Evolutionary conservation across 768 basidiomycete species (phyloP).

Genomic region (Tephrocybe sp.): DNA sequence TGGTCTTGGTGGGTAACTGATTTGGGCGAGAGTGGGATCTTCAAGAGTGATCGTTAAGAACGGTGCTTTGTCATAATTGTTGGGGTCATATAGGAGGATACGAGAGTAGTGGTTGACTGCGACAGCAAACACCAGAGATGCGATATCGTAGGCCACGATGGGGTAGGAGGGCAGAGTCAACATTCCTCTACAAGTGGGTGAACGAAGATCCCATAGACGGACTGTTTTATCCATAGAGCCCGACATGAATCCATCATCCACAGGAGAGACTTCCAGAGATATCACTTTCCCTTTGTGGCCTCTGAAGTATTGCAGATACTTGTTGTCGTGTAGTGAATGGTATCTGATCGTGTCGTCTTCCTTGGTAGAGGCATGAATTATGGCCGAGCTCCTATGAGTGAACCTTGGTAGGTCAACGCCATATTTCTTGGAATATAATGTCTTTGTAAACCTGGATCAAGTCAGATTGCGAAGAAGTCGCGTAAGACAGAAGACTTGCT

Average conservation of each 20-base stretch:
- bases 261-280: constrained; percentile 87
- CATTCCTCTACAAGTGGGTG: constrained; percentile 73
- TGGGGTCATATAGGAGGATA: constrained; percentile 82
- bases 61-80: constrained; percentile 88
- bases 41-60: constrained; percentile 82
- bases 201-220: constrained; percentile 91
- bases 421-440: constrained; percentile 91
- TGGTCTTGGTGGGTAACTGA: constrained; percentile 82
- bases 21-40: constrained; percentile 70
- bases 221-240: constrained; percentile 93
- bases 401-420: constrained; percentile 93
- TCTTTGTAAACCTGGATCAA: constrained; percentile 60
- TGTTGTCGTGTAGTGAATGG: constrained; percentile 94
- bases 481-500: constrained; percentile 59
- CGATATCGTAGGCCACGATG: constrained; percentile 79
- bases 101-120: constrained; percentile 79
- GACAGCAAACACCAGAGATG: constrained; percentile 84
- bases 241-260: constrained; percentile 95
- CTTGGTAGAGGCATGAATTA: constrained; percentile 91
- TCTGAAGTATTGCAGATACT: constrained; percentile 92
- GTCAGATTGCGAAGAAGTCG: constrained; percentile 14
- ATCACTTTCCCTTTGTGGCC: constrained; percentile 90
- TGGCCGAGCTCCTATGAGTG: constrained; percentile 84
- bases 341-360: constrained; percentile 94
- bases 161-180: constrained; percentile 73